Conservation (phyloP, 2,329 filamentous ascomycete species). For the Endoconidiophora polonica region DNA sequence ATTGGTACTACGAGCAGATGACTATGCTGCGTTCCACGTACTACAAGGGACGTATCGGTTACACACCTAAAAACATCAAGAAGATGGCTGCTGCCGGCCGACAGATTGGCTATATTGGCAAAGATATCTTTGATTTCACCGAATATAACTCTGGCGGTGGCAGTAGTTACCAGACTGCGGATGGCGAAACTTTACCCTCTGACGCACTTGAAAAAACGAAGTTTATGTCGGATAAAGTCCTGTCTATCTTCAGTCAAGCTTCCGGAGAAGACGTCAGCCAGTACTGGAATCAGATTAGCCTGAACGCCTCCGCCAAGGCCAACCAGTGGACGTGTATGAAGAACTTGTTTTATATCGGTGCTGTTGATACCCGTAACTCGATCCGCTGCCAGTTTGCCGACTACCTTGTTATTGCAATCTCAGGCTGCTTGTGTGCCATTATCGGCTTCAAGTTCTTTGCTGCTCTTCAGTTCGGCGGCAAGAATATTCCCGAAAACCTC, state of each 20-base stretch:
- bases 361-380: slow-evolving; percentile 82
- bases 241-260: slow-evolving; percentile 58
- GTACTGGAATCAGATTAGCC: slow-evolving; percentile 55
- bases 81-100: slow-evolving; percentile 46
- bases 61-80: slow-evolving; percentile 58
- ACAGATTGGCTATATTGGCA: slow-evolving; percentile 62
- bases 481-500: slow-evolving; percentile 84
- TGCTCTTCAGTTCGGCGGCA: slow-evolving; percentile 80
- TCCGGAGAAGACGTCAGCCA: slow-evolving; percentile 69
- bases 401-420: slow-evolving; percentile 78
- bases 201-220: slow-evolving; percentile 38
- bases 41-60: slow-evolving; percentile 77
- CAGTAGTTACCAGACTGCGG: slow-evolving; percentile 41
- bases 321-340: slow-evolving; percentile 74
- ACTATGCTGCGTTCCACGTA: slow-evolving; percentile 58
- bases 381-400: slow-evolving; percentile 69
- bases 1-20: slow-evolving; percentile 91
- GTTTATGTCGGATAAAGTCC: slow-evolving; percentile 66
- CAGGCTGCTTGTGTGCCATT: slow-evolving; percentile 60
- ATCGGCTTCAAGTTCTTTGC: slow-evolving; percentile 95
- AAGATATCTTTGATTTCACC: slow-evolving; percentile 76
- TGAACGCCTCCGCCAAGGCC: slow-evolving; percentile 38
- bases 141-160: slow-evolving; percentile 58
- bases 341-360: slow-evolving; percentile 87
- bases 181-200: slow-evolving; percentile 32